These are phyloP conservation scores for Orbilia javanica DNA, from an alignment of 2,329 filamentous ascomycete species.

Conservation along the genomic window DNA sequence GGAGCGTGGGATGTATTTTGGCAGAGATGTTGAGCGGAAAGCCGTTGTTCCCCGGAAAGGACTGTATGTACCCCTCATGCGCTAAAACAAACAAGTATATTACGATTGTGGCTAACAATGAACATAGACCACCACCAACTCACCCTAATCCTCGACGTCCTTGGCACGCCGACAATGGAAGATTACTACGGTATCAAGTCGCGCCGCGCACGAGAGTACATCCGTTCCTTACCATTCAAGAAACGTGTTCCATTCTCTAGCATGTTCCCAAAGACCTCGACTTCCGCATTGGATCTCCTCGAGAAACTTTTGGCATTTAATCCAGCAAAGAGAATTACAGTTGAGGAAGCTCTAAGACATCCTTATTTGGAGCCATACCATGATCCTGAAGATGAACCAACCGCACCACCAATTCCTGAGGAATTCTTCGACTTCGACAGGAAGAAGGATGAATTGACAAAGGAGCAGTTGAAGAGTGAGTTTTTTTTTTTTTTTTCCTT, in stretches of 20 bases:
- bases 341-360: conserved; percentile 96
- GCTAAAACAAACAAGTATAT: not conserved
- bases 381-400: conserved; percentile 97
- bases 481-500: too few species aligned
- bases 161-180: conserved; percentile 98
- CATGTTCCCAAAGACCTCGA: conserved; percentile 99
- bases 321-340: conserved; percentile 97
- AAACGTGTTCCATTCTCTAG: conserved; percentile 99
- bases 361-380: conserved; percentile 99
- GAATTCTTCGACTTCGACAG: conserved; percentile 99
- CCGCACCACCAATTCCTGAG: conserved; percentile 93
- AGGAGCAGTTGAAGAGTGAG: conserved; percentile 94
- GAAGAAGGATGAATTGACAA: conserved; percentile 98
- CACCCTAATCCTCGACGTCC: conserved; percentile 94
- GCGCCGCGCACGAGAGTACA: conserved; percentile 95
- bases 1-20: conserved; percentile 97
- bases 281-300: conserved; percentile 89
- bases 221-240: conserved; percentile 97
- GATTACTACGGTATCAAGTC: conserved; percentile 99
- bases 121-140: conserved; percentile 93
- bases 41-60: conserved; percentile 96
- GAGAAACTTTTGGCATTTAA: conserved; percentile 98
- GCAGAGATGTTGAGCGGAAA: conserved; percentile 99
- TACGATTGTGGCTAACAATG: conserved; percentile 25
- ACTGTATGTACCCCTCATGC: conserved; percentile 75